Conservation (phyloP, 305 asterid genomes). For the Fraxinus xanthoxyloides region DNA sequence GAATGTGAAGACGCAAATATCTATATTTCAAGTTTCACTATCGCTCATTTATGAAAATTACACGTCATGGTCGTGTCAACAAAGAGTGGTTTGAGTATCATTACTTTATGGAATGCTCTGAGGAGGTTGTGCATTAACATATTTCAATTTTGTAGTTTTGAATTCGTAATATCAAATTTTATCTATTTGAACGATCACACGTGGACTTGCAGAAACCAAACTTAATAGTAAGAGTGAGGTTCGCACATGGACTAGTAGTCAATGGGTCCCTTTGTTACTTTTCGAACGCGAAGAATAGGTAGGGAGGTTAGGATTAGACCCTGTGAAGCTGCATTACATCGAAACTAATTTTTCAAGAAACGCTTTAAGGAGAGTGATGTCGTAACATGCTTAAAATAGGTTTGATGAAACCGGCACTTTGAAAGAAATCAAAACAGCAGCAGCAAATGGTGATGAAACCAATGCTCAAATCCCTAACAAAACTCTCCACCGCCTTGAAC, state of each 20-base stretch:
- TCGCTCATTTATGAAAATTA: neutral
- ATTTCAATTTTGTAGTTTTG: neutral
- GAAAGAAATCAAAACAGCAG: neutral
- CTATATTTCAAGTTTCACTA: neutral
- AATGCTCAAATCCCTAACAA: constrained; percentile 12
- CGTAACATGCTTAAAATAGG: neutral
- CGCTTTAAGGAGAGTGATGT: neutral
- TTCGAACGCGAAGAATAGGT: neutral
- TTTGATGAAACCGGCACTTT: neutral
- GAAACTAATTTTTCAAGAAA: neutral
- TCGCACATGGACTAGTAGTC: neutral
- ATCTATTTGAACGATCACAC: neutral
- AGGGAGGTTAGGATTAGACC: neutral
- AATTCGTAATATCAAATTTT: neutral
- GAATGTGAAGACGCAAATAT: neutral
- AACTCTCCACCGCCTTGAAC: constrained; percentile 17
- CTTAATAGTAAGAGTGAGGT: neutral
- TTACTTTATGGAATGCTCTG: neutral
- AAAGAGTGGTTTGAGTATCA: neutral
- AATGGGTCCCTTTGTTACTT: neutral
- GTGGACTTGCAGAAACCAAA: neutral
- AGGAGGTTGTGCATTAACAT: neutral
- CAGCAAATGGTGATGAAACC: constrained; percentile 23
- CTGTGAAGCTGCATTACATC: neutral
- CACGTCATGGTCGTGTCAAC: neutral